Conservation (phyloP, 495 filamentous ascomycete genomes). For the Penicillium coprophilum region DNA sequence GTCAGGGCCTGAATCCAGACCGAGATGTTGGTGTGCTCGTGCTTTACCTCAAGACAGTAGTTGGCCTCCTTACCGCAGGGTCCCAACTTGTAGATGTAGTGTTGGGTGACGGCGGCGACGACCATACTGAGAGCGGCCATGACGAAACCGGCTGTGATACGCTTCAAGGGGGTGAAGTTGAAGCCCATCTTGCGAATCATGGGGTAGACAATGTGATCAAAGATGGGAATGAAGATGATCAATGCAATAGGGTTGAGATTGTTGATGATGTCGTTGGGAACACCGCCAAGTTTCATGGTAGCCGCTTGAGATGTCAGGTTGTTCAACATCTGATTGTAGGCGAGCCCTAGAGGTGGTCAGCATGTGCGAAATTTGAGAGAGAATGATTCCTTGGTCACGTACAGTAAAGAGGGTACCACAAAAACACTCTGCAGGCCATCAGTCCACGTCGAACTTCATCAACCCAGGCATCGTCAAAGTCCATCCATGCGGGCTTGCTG, state of each 20-base stretch:
- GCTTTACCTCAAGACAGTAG: slow-evolving; percentile 35
- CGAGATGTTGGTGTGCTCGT: slow-evolving; percentile 48
- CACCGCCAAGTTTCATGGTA: slow-evolving; percentile 65
- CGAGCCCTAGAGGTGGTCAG: slow-evolving; percentile 41
- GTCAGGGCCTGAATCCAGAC: slow-evolving; percentile 63
- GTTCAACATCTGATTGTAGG: slow-evolving; percentile 60
- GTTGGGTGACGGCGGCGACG: slow-evolving; percentile 62
- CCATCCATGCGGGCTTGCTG: slow-evolving; percentile 58
- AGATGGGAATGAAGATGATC: slow-evolving; percentile 76
- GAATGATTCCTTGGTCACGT: slow-evolving; percentile 5
- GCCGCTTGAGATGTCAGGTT: slow-evolving; percentile 76
- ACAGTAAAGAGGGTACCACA: slow-evolving; percentile 70
- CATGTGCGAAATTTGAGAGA: neutral
- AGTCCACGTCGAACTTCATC: slow-evolving; percentile 69
- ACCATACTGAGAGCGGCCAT: slow-evolving; percentile 62
- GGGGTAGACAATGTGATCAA: slow-evolving; percentile 70
- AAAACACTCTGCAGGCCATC: slow-evolving; percentile 65
- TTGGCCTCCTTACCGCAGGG: slow-evolving; percentile 57
- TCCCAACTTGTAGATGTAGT: slow-evolving; percentile 66
- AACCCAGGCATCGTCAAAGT: slow-evolving; percentile 73
- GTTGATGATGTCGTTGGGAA: slow-evolving; percentile 76
- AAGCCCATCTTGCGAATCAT: slow-evolving; percentile 59
- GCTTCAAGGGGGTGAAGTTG: slow-evolving; percentile 71
- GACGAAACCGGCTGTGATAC: slow-evolving; percentile 68
- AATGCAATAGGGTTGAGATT: slow-evolving; percentile 77